These are phyloP conservation scores for Aspergillus glaucus DNA, from an alignment of 2,329 filamentous ascomycete species.

Conservation along the genomic window DNA sequence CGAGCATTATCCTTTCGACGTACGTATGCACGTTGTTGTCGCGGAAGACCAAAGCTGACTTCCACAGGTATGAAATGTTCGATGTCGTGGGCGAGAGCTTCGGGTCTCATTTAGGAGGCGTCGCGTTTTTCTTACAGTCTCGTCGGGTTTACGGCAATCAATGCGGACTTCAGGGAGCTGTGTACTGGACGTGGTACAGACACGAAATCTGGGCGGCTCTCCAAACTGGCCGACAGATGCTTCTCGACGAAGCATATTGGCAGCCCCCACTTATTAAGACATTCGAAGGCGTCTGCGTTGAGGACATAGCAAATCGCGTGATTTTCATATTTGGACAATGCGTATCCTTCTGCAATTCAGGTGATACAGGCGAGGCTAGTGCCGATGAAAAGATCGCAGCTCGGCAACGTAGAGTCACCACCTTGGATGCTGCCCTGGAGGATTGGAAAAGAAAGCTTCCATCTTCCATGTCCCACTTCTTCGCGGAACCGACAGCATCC, in stretches of 20 bases:
- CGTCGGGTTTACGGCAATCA: conserved; percentile 1
- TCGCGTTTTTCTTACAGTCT: conserved; percentile 1
- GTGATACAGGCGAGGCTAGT: neutral
- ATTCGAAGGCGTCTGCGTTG: conserved; percentile 1
- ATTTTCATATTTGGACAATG: conserved; percentile 4
- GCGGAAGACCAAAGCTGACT: too few species aligned
- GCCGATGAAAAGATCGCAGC: neutral
- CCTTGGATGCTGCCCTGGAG: neutral
- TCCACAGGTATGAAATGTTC: conserved; percentile 2
- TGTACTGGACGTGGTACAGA: conserved; percentile 5
- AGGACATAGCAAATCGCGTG: conserved; percentile 1
- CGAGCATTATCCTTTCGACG: conserved; percentile 4
- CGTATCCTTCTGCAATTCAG: neutral
- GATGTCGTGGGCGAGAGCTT: conserved; percentile 3
- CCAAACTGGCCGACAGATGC: conserved; percentile 2
- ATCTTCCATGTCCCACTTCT: neutral
- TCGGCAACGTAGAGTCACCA: neutral
- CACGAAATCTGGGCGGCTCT: conserved; percentile 4
- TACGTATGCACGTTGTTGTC: neutral
- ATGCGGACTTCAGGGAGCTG: neutral
- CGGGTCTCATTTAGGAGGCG: conserved; percentile 2
- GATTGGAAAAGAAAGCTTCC: conserved; percentile 2
- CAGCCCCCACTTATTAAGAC: neutral
- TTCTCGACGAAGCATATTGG: conserved; percentile 3
- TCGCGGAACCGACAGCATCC: neutral